Conservation (phyloP, 805 yeast genomes). For the Saccharomycopsis fibuligera region DNA sequence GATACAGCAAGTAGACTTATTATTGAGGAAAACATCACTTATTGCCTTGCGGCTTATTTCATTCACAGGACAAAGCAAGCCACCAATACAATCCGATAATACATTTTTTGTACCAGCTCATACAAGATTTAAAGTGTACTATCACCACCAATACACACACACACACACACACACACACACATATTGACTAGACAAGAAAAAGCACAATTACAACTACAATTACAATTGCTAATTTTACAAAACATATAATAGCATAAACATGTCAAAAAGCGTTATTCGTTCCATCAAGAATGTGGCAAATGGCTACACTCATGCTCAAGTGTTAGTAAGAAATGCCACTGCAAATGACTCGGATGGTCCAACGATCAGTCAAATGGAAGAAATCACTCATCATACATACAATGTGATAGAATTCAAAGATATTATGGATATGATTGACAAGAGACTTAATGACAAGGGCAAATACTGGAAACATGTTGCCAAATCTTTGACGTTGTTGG, state of each 20-base stretch:
- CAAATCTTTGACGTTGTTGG: conserved; percentile 83
- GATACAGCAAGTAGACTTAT: no score
- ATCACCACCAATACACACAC: not conserved
- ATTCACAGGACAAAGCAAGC: no score
- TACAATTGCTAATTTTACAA: not conserved
- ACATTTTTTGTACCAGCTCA: no score
- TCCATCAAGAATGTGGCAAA: conserved; percentile 82
- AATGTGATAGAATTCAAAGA: conserved; percentile 72
- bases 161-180: not conserved
- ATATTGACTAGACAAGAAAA: no score
- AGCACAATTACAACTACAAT: not conserved
- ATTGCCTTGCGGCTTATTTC: no score
- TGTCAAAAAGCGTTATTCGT: conserved; percentile 77
- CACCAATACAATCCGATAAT: no score
- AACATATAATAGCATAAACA: conserved; percentile 25
- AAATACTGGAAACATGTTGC: conserved; percentile 96
- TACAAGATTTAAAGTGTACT: not conserved
- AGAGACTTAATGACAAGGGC: conserved; percentile 90
- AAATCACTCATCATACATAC: conserved; percentile 67
- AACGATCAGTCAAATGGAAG: conserved; percentile 74
- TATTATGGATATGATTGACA: conserved; percentile 90
- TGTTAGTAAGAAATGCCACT: conserved; percentile 86
- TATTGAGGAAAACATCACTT: no score
- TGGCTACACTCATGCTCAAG: conserved; percentile 83
- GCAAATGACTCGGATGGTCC: conserved; percentile 85